These are phyloP conservation scores for Chrysoporthe austroafricana DNA, from an alignment of 2,329 filamentous ascomycete genomes.

Conservation along the genomic window DNA sequence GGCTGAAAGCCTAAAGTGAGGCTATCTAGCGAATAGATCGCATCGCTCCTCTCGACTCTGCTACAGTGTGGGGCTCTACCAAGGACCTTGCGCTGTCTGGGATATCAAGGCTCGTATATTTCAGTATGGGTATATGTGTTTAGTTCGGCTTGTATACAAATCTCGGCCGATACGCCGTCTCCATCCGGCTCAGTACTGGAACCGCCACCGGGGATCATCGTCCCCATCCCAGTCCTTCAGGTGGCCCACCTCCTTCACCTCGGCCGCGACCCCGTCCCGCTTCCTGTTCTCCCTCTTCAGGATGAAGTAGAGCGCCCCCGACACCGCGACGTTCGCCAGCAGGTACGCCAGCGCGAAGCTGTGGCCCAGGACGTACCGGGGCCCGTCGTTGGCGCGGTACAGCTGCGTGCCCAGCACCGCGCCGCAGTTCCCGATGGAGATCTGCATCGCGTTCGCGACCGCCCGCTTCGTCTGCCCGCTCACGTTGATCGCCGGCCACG, in stretches of 20 bases:
- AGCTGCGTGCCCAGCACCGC: conserved; percentile 72
- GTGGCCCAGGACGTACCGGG: conserved; percentile 69
- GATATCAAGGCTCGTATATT: too few relatives aligned
- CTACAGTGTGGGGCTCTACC: too few relatives aligned
- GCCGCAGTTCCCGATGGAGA: conserved; percentile 71
- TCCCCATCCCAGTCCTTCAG: conserved; percentile 63
- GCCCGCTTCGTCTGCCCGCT: conserved; percentile 72
- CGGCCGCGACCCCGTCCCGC: conserved; percentile 48
- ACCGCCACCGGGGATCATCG: conserved; percentile 68
- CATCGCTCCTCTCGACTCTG: too few relatives aligned
- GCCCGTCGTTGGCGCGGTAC: conserved; percentile 63
- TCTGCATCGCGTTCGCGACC: conserved; percentile 71
- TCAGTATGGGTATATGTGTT: too few relatives aligned
- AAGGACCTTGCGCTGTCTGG: too few relatives aligned
- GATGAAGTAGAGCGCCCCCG: conserved; percentile 54
- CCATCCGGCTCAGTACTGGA: conserved; percentile 51
- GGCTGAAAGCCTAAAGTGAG: too few relatives aligned
- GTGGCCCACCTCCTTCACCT: conserved; percentile 54
- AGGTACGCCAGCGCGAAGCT: conserved; percentile 69
- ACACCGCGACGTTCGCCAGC: conserved; percentile 59
- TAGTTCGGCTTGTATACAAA: not conserved
- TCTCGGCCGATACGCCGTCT: not conserved
- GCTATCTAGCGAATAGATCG: too few relatives aligned
- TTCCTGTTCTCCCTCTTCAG: conserved; percentile 61
- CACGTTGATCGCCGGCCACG: conserved; percentile 74